Evolutionary conservation across 2,329 filamentous ascomycete genomes (phyloP), one percentile per base, ranked within the genome.

Genomic region (Neofusicoccum laricinum): DNA sequence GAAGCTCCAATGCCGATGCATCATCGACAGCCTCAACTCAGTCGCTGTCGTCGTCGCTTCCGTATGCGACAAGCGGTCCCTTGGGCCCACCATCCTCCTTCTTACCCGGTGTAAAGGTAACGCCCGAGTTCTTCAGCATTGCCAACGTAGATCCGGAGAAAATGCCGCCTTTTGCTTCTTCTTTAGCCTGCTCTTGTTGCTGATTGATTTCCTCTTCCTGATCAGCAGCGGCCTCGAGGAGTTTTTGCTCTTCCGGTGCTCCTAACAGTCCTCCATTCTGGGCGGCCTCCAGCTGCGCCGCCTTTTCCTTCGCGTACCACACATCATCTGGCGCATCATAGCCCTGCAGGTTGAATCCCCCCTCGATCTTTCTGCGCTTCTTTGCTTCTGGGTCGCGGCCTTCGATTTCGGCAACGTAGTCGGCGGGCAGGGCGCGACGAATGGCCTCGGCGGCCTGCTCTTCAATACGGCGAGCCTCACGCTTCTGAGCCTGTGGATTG

Each of bases 371-470:
- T 77, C 94, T 87, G 71, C 93, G 84, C 81, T 97, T 98, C 73
- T 88, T 85, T 45, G 93, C 90, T 70, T 93, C 92, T 0, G 91
- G 91, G 69, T 97, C 92, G 58, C 91, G 87, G 15, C 95, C 95
- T 76, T 99, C 95, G 53, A 99, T 89, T 80, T 99, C 93, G 0
- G 93, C 92, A 0, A 99, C 89, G 68, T 95, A 98, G 32, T 93
- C 92, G 0, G 90, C 92, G 0, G 95, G 95, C 4, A 99, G 81
- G 0, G 95, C 94, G 68, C 90, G 85, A 17, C 95, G 84, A 64
- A 99, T 92, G 1, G 95, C 96, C 72, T 97, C 95, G 0, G 95
- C 95, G 1, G 95, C 95, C 76, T 99, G 95, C 74, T 99, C 95
- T 75, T 99, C 95, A 66, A 99, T 90, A 45, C 90, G 85, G 43